Conservation (phyloP, 768 basidiomycete species). For the Lactarius psammicola region DNA sequence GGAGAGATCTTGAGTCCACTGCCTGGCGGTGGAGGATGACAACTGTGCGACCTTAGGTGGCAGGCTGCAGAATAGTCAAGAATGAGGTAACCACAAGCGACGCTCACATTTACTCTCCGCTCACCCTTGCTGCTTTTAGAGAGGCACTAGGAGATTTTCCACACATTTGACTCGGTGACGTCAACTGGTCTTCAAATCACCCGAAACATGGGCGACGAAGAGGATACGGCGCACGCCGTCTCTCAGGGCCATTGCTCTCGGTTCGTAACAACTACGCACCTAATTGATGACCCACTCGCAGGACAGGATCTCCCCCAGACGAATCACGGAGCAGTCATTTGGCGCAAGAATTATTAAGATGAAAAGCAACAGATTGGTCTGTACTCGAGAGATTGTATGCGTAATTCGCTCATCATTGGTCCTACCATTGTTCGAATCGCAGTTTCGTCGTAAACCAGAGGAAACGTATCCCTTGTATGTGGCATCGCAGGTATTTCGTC, state of each 20-base stretch:
- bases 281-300: neutral
- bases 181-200: neutral
- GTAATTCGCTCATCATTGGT: neutral
- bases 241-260: neutral
- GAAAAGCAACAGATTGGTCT: neutral
- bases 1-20: neutral
- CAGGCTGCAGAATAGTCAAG: neutral
- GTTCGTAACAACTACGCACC: neutral
- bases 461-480: neutral
- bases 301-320: neutral
- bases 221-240: neutral
- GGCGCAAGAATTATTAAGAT: neutral
- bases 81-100: neutral
- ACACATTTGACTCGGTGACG: neutral
- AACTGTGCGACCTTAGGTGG: neutral
- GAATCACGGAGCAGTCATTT: neutral
- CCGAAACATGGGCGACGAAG: neutral
- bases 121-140: neutral
- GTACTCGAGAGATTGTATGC: neutral
- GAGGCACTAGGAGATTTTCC: neutral
- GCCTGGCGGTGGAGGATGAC: neutral
- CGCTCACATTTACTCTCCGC: neutral
- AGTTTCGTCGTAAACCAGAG: neutral
- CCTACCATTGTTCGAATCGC: neutral
- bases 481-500: neutral